These are phyloP conservation scores for Boletus subparvulus DNA, from an alignment of 768 basidiomycete species.

Conservation along the genomic window DNA sequence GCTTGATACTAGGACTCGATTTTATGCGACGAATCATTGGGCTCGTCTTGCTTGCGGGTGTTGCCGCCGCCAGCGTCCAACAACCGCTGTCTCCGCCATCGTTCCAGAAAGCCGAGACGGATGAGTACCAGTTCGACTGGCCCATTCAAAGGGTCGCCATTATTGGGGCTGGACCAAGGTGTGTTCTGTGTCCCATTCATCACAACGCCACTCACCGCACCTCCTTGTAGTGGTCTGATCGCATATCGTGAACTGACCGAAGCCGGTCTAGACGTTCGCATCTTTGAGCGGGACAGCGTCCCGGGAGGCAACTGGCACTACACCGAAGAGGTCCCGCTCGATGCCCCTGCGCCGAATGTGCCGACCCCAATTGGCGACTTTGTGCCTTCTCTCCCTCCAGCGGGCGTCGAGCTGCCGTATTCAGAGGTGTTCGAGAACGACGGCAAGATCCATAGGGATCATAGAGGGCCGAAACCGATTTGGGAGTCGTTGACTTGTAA, in stretches of 20 bases:
- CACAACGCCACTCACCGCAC: not conserved
- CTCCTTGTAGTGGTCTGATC: conserved; percentile 6
- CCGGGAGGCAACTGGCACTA: conserved; percentile 18
- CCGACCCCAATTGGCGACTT: conserved; percentile 8
- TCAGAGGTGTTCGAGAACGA: conserved; percentile 9
- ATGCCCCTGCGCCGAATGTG: conserved; percentile 12
- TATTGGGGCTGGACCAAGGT: conserved; percentile 20
- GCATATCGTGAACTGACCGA: conserved; percentile 16
- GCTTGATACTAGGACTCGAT: too few species aligned
- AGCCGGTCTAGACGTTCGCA: conserved; percentile 14
- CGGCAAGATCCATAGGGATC: conserved; percentile 3
- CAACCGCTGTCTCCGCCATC: not conserved
- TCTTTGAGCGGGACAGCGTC: conserved; percentile 10
- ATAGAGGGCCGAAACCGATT: conserved; percentile 11
- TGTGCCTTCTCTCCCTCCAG: conserved; percentile 10
- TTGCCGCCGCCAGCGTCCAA: not conserved
- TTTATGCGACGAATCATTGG: not conserved
- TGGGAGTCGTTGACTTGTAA: conserved; percentile 17
- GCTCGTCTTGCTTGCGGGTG: not conserved
- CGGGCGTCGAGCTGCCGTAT: conserved; percentile 6
- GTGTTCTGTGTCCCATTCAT: not conserved
- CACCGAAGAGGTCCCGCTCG: conserved; percentile 12
- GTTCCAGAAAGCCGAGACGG: not conserved
- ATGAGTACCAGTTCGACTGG: conserved; percentile 12
- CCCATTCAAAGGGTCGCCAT: conserved; percentile 15